phyloP scores from a whole-genome alignment of 768 basidiomycete genomes.

The Chiua virens region DNA sequence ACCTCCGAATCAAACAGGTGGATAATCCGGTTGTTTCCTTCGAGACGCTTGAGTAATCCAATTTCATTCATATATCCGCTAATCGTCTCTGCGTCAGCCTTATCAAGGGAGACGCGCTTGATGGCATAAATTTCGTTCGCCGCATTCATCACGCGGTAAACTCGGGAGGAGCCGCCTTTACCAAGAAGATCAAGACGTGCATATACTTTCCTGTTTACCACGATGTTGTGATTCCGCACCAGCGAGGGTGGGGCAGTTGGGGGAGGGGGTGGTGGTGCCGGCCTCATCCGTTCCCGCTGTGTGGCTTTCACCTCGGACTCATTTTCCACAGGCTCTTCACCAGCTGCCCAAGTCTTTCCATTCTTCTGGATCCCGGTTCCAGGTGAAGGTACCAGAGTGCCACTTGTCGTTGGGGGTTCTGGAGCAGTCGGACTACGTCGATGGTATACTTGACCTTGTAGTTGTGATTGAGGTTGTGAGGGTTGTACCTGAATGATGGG shows the following conservation, averaged over 20 bases:
- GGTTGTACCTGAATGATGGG: conserved; percentile 26
- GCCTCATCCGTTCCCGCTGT: conserved; percentile 28
- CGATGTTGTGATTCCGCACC: conserved; percentile 40
- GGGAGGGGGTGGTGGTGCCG: conserved; percentile 37
- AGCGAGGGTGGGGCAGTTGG: conserved; percentile 23
- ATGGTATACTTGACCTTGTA: conserved; percentile 43
- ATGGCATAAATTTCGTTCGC: conserved; percentile 82
- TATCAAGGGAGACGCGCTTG: conserved; percentile 89
- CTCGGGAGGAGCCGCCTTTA: conserved; percentile 93
- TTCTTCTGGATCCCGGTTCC: conserved; percentile 22
- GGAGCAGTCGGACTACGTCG: conserved; percentile 71
- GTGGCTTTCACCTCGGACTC: conserved; percentile 31
- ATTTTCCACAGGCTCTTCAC: conserved; percentile 42
- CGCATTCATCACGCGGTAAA: conserved; percentile 84
- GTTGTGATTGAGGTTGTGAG: conserved; percentile 18
- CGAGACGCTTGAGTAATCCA: conserved; percentile 86
- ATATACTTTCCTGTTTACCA: conserved; percentile 73
- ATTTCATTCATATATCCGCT: conserved; percentile 97
- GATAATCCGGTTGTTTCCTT: conserved; percentile 91
- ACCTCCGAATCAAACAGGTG: conserved; percentile 89
- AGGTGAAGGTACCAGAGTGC: conserved; percentile 17
- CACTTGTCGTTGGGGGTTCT: conserved; percentile 51
- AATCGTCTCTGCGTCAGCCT: conserved; percentile 86
- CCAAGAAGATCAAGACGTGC: conserved; percentile 87
- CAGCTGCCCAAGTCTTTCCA: conserved; percentile 47